Conservation (phyloP, 208 protist genomes). For the Crithidia fasciculata region DNA sequence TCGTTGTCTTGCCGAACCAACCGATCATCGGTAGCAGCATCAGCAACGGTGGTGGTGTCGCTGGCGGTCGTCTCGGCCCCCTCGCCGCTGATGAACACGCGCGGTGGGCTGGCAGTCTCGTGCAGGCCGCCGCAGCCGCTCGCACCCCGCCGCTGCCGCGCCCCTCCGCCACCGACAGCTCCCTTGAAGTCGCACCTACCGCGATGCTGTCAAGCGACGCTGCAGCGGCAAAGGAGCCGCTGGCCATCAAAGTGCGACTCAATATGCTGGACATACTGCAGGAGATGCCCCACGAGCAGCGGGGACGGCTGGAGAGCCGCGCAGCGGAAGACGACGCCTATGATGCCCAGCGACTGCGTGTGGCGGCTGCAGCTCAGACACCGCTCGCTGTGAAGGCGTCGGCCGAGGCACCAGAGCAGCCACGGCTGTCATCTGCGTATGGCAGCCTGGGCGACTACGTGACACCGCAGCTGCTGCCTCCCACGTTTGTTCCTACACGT, state of each 20-base stretch:
- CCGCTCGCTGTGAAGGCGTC: background rate
- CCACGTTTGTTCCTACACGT: background rate
- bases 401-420: background rate
- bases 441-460: conserved; percentile 6
- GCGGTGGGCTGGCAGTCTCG: conserved; percentile 30
- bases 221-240: background rate
- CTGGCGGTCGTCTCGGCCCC: conserved; percentile 9
- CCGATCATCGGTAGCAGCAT: background rate
- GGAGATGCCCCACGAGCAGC: conserved; percentile 24
- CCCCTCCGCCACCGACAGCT: too few species aligned
- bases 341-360: conserved; percentile 8
- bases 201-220: background rate
- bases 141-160: background rate
- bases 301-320: conserved; percentile 22
- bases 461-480: conserved; percentile 5
- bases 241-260: conserved; percentile 23
- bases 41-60: background rate
- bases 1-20: background rate
- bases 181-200: too few species aligned
- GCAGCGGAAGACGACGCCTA: conserved; percentile 17
- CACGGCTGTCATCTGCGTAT: background rate
- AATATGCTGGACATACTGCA: conserved; percentile 20
- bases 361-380: background rate
- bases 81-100: conserved; percentile 20
- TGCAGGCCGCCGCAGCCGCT: conserved; percentile 14